Conservation (phyloP, 768 basidiomycete species). For the Trametes coccinea region DNA sequence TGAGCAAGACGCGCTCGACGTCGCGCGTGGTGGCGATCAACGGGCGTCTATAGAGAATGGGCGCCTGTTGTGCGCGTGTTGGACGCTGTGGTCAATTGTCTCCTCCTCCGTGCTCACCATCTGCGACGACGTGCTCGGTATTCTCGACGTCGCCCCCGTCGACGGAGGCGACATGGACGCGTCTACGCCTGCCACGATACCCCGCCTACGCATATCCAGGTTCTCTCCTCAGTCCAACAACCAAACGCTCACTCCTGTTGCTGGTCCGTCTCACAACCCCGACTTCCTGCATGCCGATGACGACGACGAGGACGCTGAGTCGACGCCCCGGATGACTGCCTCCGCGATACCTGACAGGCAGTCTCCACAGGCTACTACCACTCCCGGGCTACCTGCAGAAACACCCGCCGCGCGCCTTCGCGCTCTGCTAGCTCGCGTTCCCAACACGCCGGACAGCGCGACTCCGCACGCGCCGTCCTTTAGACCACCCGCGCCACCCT, state of each 20-base stretch:
- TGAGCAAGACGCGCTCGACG: slow-evolving; percentile 3
- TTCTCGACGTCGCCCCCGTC: slow-evolving; percentile 14
- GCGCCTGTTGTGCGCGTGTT: slow-evolving; percentile 8
- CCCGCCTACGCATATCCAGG: slow-evolving; percentile 28
- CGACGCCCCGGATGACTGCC: slow-evolving; percentile 38
- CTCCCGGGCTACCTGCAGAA: slow-evolving; percentile 31
- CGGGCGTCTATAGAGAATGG: not conserved
- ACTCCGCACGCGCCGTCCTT: slow-evolving; percentile 33
- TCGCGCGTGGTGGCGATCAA: slow-evolving; percentile 3
- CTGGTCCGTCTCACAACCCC: slow-evolving; percentile 36
- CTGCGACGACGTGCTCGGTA: slow-evolving; percentile 4
- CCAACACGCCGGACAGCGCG: slow-evolving; percentile 40
- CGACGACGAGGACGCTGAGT: slow-evolving; percentile 40
- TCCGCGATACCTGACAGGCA: slow-evolving; percentile 25
- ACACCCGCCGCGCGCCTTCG: slow-evolving; percentile 65
- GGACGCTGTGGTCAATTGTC: slow-evolving; percentile 5
- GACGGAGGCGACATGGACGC: slow-evolving; percentile 26
- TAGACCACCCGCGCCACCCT: slow-evolving; percentile 25
- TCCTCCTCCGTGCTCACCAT: slow-evolving; percentile 3
- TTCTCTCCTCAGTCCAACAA: slow-evolving; percentile 20
- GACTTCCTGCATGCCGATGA: slow-evolving; percentile 30
- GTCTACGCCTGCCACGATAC: slow-evolving; percentile 20
- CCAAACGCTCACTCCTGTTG: slow-evolving; percentile 25
- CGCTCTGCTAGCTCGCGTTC: slow-evolving; percentile 55
- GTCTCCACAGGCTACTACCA: slow-evolving; percentile 12